These are phyloP conservation scores for Leptodermis oblonga DNA, from an alignment of 257 asterid species.

Conservation along the genomic window DNA sequence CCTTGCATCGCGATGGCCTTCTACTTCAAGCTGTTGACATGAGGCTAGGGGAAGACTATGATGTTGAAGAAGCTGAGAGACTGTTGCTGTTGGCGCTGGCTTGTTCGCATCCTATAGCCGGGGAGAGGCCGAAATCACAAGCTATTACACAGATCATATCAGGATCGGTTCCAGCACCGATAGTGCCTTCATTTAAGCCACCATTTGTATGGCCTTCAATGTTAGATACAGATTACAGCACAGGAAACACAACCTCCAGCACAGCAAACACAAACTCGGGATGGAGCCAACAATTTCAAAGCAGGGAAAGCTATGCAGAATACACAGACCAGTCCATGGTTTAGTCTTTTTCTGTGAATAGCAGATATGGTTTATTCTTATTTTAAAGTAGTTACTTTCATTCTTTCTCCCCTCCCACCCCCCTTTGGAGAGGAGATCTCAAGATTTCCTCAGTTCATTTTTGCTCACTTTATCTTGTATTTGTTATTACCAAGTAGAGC, in stretches of 20 bases:
- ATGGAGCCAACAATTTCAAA: slow-evolving; percentile 48
- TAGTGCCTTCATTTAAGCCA: slow-evolving; percentile 79
- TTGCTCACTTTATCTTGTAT: slow-evolving; percentile 1
- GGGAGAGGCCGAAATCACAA: slow-evolving; percentile 59
- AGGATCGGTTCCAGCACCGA: slow-evolving; percentile 51
- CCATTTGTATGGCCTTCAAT: slow-evolving; percentile 75
- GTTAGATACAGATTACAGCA: slow-evolving; percentile 29
- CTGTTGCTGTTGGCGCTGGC: slow-evolving; percentile 71
- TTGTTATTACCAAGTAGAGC: slow-evolving; percentile 12
- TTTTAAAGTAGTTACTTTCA: slow-evolving; percentile 5
- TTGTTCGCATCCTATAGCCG: slow-evolving; percentile 69
- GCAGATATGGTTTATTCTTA: neutral
- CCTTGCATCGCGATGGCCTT: slow-evolving; percentile 57
- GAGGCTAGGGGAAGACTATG: slow-evolving; percentile 44
- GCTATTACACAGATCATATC: slow-evolving; percentile 56
- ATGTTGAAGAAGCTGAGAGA: slow-evolving; percentile 56
- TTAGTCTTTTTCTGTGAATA: slow-evolving; percentile 35
- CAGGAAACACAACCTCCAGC: slow-evolving; percentile 21
- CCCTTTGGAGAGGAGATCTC: slow-evolving; percentile 14
- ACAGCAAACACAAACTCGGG: slow-evolving; percentile 47
- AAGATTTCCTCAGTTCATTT: slow-evolving; percentile 7
- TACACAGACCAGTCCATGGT: slow-evolving; percentile 40
- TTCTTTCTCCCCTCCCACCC: neutral
- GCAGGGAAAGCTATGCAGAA: slow-evolving; percentile 48
- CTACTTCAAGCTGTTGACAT: slow-evolving; percentile 65